A percentile compares a stretch with the other conserved stretches of the same genome.
Evolutionary conservation across 1,284 basidiomycete species (phyloP).

Genomic region (Agroathelia rolfsii): DNA sequence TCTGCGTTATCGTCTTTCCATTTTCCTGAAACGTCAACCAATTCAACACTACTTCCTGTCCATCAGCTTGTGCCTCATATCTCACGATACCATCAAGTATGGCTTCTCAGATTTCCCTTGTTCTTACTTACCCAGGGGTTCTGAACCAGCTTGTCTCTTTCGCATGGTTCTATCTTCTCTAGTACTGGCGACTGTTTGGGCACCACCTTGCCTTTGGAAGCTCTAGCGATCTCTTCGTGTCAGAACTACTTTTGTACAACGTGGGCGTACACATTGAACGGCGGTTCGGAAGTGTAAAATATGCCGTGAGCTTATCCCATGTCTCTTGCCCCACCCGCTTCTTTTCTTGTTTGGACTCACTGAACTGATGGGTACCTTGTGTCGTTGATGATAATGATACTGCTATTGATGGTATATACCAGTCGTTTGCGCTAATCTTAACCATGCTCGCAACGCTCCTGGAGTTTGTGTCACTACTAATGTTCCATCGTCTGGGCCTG

Average conservation of each 20-base stretch:
- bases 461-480: conserved; percentile 52
- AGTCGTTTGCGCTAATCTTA: conserved; percentile 73
- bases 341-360: conserved; percentile 8
- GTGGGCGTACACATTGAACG: conserved; percentile 71
- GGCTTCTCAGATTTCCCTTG: conserved; percentile 5
- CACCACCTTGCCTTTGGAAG: conserved; percentile 77
- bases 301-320: conserved; percentile 61
- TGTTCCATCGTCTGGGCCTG: conserved; percentile 55
- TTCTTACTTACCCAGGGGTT: conserved; percentile 1
- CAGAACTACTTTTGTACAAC: conserved; percentile 68
- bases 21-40: too few relatives aligned
- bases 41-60: conserved; percentile 3
- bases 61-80: conserved; percentile 58
- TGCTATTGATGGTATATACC: conserved; percentile 8
- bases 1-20: conserved; percentile 3
- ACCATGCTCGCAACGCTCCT: conserved; percentile 56
- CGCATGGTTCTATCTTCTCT: too few relatives aligned
- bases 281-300: conserved; percentile 81
- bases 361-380: too few relatives aligned
- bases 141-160: conserved; percentile 13
- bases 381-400: conserved; percentile 1
- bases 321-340: neutral
- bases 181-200: conserved; percentile 80
- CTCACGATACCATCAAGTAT: conserved; percentile 59
- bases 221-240: conserved; percentile 78